A percentile compares a stretch with the other conserved stretches of the same genome.
These are phyloP conservation scores for Syncephalis plumigaleata DNA, from an alignment of 371 early-diverging fungal genomes.

Conservation along the genomic window DNA sequence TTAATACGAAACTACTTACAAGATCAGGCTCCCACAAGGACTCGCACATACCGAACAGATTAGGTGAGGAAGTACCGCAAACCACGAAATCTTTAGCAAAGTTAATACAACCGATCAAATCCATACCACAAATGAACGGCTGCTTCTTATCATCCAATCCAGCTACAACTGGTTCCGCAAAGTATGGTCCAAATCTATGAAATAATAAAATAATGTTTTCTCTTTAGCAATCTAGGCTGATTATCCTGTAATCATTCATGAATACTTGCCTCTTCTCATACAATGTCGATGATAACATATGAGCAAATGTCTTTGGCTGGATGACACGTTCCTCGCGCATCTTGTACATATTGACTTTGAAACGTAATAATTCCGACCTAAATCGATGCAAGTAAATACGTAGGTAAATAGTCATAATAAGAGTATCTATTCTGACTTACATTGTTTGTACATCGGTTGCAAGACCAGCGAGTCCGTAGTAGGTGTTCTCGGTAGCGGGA, in stretches of 20 bases:
- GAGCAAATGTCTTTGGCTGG: conserved; percentile 85
- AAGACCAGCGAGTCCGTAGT: conserved; percentile 87
- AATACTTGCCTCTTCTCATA: conserved; percentile 74
- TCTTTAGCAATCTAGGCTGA: too few relatives aligned
- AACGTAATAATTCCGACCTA: conserved; percentile 78
- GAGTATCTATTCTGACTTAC: conserved; percentile 27
- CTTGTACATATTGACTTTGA: conserved; percentile 94
- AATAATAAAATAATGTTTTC: too few relatives aligned
- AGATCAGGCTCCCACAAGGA: conserved; percentile 94
- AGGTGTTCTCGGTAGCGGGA: conserved; percentile 66
- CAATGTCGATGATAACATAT: conserved; percentile 92
- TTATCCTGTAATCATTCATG: too few relatives aligned
- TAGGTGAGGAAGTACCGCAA: conserved; percentile 80
- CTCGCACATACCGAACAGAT: conserved; percentile 97
- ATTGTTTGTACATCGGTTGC: conserved; percentile 97
- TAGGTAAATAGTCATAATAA: too few relatives aligned
- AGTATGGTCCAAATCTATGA: conserved; percentile 91
- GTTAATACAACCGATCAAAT: conserved; percentile 94
- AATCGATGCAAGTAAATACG: too few relatives aligned
- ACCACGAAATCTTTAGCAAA: conserved; percentile 95
- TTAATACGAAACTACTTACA: conserved; percentile 17
- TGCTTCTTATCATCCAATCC: conserved; percentile 83
- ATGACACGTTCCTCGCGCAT: conserved; percentile 94
- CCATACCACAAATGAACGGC: conserved; percentile 94
- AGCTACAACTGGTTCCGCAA: conserved; percentile 88